Base-by-base conservation (phyloP, 768 basidiomycete genomes). In the Lyophyllum semitale region DNA sequence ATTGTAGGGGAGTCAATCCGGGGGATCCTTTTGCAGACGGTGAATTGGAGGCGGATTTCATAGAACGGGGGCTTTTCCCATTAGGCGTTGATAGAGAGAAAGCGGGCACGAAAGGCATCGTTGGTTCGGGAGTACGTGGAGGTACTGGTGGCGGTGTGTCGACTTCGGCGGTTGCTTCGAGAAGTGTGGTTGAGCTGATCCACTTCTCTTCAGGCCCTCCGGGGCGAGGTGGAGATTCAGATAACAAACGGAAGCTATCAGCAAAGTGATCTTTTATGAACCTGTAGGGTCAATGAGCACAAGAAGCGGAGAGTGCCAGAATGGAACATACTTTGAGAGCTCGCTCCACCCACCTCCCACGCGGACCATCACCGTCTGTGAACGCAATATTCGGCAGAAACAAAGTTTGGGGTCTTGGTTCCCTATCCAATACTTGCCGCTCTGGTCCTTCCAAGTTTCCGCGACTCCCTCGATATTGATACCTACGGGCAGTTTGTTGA, bases 401-500 rank as follows among this genome's bases (percentile, higher is more conserved):
- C 93, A 95, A 29, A 96, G 76, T 69, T 87, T 93, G 6, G 93
- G 84, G 48, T 95, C 92, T 61, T 92, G 85, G 60, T 93, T 88
- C 13, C 95, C 95, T 61, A 96, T 97, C 94, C 93, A 96, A 66
- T 95, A 95, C 66, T 95, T 94, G 18, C 94, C 94, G 58, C 93
- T 94, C 71, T 91, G 87, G 67, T 95, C 94, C 67, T 87, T 86
- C 93, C 93, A 96, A 7, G 86, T 88, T 48, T 92, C 90, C 6
- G 84, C 81, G 6, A 91, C 88, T 13, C 89, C 84, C 69, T 91
- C 87, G 29, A 94, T 75, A 55, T 88, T 91, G 71, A 93, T 92
- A 52, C 87, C 84, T 23, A 94, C 87, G 17, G 89, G 87, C 18
- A 98, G 82, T 59, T 85, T 85, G 71, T 97, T 97, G 59, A 98